Percentiles rank a stretch among this genome's conserved stretches.
Evolutionary conservation across 1,284 basidiomycete species (phyloP).

Genomic region (Trichosporon sp.): DNA sequence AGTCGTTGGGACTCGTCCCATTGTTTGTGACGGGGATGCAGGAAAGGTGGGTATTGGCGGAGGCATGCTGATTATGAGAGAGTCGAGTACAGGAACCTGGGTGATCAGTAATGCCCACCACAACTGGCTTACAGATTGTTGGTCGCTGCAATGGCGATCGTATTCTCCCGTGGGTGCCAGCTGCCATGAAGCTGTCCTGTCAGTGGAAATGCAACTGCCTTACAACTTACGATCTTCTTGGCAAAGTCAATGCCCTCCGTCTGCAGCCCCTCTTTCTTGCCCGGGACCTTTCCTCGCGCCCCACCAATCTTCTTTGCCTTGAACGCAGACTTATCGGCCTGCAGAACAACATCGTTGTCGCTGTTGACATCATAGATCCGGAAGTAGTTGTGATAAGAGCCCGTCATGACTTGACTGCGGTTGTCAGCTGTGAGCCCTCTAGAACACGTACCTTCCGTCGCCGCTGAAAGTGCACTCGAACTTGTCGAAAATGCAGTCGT

Average conservation of each 20-base stretch:
- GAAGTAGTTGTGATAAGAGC: constrained; percentile 99
- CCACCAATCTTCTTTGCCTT: constrained; percentile 97
- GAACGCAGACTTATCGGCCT: constrained; percentile 99
- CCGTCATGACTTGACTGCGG: constrained; percentile 84
- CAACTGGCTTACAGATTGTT: constrained; percentile 74
- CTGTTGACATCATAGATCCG: constrained; percentile 97
- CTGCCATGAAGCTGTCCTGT: constrained; percentile 72
- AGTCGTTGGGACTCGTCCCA: not conserved
- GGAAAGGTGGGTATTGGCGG: constrained; percentile 28
- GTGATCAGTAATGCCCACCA: not conserved
- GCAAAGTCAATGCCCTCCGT: constrained; percentile 93
- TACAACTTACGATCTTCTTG: constrained; percentile 82
- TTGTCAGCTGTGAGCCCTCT: not conserved
- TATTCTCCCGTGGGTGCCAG: constrained; percentile 97
- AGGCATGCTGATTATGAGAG: constrained; percentile 44
- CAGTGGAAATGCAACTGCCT: constrained; percentile 22
- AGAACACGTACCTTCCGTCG: constrained; percentile 73
- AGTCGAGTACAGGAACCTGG: constrained; percentile 55
- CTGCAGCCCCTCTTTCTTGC: constrained; percentile 79
- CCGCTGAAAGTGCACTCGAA: constrained; percentile 97
- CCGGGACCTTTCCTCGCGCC: constrained; percentile 75
- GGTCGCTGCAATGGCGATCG: constrained; percentile 95
- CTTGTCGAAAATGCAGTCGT: constrained; percentile 99
- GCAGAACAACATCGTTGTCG: constrained; percentile 86
- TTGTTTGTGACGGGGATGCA: constrained; percentile 20